Evolutionary conservation across 768 basidiomycete genomes (phyloP), one percentile per base, ranked within the genome.

Genomic region (Symmetrospora coprosmae): DNA sequence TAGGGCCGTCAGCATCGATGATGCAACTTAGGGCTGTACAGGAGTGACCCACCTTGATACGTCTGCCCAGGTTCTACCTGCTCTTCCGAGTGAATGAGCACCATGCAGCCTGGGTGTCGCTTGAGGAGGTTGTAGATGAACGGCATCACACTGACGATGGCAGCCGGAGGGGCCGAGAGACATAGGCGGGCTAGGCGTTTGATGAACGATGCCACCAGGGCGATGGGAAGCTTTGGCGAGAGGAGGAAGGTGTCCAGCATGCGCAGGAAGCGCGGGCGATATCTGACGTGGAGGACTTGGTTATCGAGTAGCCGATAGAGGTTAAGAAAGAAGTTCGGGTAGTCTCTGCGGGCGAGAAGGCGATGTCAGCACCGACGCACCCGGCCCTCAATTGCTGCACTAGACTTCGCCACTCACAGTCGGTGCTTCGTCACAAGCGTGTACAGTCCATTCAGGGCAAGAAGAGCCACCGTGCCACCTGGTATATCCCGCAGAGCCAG

Each of bases 81-180:
- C 5, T 68, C 71, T 14, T 66, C 65, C 2, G 64, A 80, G 71
- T 97, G 94, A 34, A 97, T 86, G 84, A 97, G 86, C 31, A 75
- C 75, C 91, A 96, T 94, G 63, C 90, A 78, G 0, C 83, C 81
- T 2, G 91, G 90, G 72, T 97, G 92, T 8, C 80, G 76, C 71
- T 94, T 94, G 67, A 99, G 79, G 50, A 90, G 76, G 69, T 97
- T 97, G 75, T 97, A 97, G 6, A 84, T 82, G 74, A 97, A 87
- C 1, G 94, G 90, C 40, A 99, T 81, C 67, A 87, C 76, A 77
- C 90, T 84, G 60, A 99, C 78, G 30, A 94, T 82, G 0, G 86
- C 91, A 14, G 90, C 82, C 7, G 94, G 91, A 0, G 91, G 86
- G 0, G 91, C 88, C 30, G 76, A 75, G 11, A 97, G 77, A 7